Conservation (phyloP, 768 basidiomycete species). For the Mycena haematopus region DNA sequence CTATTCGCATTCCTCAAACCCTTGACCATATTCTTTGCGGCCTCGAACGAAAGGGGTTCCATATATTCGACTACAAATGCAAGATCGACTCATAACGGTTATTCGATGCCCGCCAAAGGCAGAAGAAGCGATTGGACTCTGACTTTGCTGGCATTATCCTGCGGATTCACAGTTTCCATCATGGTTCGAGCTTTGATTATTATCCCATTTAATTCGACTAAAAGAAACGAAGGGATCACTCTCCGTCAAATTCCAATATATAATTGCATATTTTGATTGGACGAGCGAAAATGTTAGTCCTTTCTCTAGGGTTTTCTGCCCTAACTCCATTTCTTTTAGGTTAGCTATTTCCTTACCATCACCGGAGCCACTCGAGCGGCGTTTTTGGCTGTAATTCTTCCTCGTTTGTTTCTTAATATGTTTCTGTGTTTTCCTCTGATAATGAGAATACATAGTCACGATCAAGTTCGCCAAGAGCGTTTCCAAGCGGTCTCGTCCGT, state of each 20-base stretch:
- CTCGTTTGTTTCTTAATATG: conserved; percentile 43
- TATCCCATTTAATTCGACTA: too few species aligned
- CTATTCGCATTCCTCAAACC: conserved; percentile 61
- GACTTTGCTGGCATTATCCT: conserved; percentile 47
- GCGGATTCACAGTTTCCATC: conserved; percentile 42
- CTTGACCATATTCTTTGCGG: conserved; percentile 56
- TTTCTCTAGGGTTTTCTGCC: neutral
- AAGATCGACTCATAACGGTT: neutral
- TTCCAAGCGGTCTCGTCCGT: conserved; percentile 8
- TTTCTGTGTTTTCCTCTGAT: neutral
- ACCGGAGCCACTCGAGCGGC: conserved; percentile 47
- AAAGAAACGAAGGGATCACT: too few species aligned
- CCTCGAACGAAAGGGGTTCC: conserved; percentile 19
- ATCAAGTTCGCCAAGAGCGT: conserved; percentile 44
- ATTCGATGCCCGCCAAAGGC: conserved; percentile 36
- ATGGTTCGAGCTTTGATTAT: too few species aligned
- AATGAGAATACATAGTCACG: conserved; percentile 38
- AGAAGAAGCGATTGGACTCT: conserved; percentile 57
- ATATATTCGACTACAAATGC: neutral
- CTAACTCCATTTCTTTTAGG: conserved; percentile 36
- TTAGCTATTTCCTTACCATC: conserved; percentile 55
- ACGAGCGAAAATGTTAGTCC: conserved; percentile 45
- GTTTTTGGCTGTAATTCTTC: conserved; percentile 50
- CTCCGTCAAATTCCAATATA: conserved; percentile 54
- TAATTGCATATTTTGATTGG: conserved; percentile 51